phyloP scores from a whole-genome alignment of 2,329 filamentous ascomycete species.

The Stemphylium beticola region DNA sequence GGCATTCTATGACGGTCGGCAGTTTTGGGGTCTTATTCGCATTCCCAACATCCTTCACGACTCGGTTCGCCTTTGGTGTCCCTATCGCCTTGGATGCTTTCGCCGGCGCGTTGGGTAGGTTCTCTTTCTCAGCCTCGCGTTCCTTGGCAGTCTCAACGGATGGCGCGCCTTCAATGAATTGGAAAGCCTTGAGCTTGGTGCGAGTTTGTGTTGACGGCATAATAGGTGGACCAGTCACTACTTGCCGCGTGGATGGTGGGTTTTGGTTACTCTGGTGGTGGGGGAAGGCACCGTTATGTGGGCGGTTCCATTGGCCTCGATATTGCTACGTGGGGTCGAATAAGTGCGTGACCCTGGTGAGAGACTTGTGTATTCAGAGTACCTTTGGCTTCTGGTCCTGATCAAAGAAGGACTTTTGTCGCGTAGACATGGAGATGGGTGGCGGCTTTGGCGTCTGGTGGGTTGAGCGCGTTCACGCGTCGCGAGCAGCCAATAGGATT shows the following conservation, averaged over 20 bases:
- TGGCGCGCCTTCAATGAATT: slow-evolving; percentile 54
- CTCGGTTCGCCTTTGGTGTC: slow-evolving; percentile 31
- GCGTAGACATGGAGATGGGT: slow-evolving; percentile 50
- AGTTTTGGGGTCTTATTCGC: slow-evolving; percentile 36
- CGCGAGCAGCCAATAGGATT: slow-evolving; percentile 14
- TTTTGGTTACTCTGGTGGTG: slow-evolving; percentile 32
- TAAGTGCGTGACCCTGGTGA: slow-evolving; percentile 7
- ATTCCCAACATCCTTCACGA: slow-evolving; percentile 20
- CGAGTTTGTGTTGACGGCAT: slow-evolving; percentile 60
- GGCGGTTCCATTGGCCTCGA: slow-evolving; percentile 46
- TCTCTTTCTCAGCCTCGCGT: slow-evolving; percentile 54
- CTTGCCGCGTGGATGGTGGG: slow-evolving; percentile 39
- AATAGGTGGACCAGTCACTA: slow-evolving; percentile 50
- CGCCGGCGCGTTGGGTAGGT: slow-evolving; percentile 27
- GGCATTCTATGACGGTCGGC: slow-evolving; percentile 33
- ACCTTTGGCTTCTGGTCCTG: slow-evolving; percentile 54
- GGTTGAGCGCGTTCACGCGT: slow-evolving; percentile 23
- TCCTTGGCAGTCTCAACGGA: slow-evolving; percentile 22
- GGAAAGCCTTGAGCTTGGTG: slow-evolving; percentile 62
- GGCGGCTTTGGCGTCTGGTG: slow-evolving; percentile 8
- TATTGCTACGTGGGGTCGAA: slow-evolving; percentile 25
- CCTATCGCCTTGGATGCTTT: slow-evolving; percentile 17
- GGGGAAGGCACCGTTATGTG: slow-evolving; percentile 36
- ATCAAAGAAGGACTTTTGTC: slow-evolving; percentile 61
- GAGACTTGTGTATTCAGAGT: slow-evolving; percentile 4